Percentiles rank a stretch among this genome's conserved stretches.
These are phyloP conservation scores for Erysiphe pisi DNA, from an alignment of 2,329 filamentous ascomycete species.

Conservation along the genomic window DNA sequence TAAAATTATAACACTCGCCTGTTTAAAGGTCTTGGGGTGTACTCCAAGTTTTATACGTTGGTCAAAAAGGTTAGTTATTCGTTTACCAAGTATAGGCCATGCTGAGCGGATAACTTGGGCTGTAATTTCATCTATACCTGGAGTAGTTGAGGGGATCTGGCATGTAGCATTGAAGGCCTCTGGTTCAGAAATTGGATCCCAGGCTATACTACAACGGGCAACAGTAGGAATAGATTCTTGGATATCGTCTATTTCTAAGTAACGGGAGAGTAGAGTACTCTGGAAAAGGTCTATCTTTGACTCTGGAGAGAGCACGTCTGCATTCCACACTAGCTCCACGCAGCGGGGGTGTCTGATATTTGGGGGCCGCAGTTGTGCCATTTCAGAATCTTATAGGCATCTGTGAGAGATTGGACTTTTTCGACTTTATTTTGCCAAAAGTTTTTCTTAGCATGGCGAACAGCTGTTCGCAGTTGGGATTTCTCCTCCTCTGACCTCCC, in stretches of 20 bases:
- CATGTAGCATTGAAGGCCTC: background rate
- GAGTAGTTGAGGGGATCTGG: background rate
- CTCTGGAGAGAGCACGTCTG: too few species aligned
- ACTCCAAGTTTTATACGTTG: background rate
- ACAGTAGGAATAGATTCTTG: background rate
- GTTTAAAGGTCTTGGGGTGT: background rate
- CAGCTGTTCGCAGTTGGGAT: background rate
- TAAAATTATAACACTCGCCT: background rate
- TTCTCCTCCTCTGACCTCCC: background rate
- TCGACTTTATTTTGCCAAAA: background rate
- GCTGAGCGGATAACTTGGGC: background rate
- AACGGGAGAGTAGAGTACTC: background rate
- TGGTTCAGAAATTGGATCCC: background rate
- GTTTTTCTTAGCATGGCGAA: background rate
- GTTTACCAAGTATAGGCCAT: background rate
- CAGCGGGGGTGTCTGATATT: too few species aligned
- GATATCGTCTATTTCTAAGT: background rate
- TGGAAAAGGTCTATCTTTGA: background rate
- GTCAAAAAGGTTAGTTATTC: slow-evolving; percentile 17
- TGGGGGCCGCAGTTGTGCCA: too few species aligned
- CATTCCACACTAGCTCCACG: too few species aligned
- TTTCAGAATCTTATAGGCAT: background rate
- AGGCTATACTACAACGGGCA: background rate
- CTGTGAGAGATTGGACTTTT: background rate
- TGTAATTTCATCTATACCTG: background rate